phyloP scores from a whole-genome alignment of 805 yeast genomes.

The Sugiyamaella boreocaroliniensis region DNA sequence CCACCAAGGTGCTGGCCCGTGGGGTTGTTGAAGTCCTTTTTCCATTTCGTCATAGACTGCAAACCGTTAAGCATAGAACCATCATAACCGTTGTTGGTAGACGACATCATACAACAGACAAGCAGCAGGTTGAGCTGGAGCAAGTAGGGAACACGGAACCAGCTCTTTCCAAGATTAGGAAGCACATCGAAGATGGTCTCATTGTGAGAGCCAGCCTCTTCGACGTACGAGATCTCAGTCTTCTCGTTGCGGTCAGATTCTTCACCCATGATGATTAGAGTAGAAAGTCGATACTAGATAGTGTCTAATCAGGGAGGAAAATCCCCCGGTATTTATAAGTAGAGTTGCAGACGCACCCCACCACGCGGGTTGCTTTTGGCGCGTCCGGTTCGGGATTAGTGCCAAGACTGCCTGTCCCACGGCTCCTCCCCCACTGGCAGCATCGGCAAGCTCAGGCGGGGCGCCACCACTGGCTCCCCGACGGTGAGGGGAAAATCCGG shows the following conservation, averaged over 20 bases:
- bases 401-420: too few species aligned
- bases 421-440: background rate
- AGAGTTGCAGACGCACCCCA: too few species aligned
- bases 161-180: slow-evolving; percentile 6
- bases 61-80: slow-evolving; percentile 15
- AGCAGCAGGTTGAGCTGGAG: slow-evolving; percentile 11
- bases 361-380: too few species aligned
- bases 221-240: background rate
- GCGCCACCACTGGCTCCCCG: background rate
- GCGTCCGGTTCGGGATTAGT: too few species aligned
- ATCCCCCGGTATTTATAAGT: too few species aligned
- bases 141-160: slow-evolving; percentile 11
- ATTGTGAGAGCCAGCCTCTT: background rate
- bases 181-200: slow-evolving; percentile 4
- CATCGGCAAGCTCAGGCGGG: background rate
- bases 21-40: slow-evolving; percentile 9
- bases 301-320: too few species aligned
- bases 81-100: slow-evolving; percentile 15
- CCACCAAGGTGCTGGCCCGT: slow-evolving; percentile 11
- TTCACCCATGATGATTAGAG: background rate
- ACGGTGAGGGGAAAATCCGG: background rate
- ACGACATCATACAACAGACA: slow-evolving; percentile 7
- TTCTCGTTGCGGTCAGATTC: background rate
- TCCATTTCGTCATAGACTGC: slow-evolving; percentile 21
- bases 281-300: background rate